Evolutionary conservation across 2,329 filamentous ascomycete genomes (phyloP), one percentile per base, ranked within the genome.

Genomic region (Alternaria dauci): DNA sequence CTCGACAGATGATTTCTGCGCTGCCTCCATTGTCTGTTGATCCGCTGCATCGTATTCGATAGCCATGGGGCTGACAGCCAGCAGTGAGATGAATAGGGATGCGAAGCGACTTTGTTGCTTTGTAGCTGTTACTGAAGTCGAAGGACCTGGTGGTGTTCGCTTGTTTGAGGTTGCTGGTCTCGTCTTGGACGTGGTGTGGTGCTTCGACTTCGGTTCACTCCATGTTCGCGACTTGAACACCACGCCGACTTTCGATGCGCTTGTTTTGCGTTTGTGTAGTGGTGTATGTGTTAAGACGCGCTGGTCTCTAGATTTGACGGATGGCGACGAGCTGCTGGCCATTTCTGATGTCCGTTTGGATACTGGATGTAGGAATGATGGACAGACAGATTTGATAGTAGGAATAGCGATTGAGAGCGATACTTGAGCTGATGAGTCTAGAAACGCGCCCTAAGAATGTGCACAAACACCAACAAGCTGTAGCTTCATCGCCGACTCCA

Each of bases 51-150:
- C 53, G 4, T 51, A 46, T 41, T 67, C 67, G 32, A 67, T 62
- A 20, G 64, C 66, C 28, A 66, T 55, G 1, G 64, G 58, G 26
- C 62, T 69, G 36, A 63, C 64, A 0, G 67, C 62, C 46, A 68
- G 55, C 18, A 68, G 47, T 2, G 66, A 66, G 16, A 70, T 63
- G n/a, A 68, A 61, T 5, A 70, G 59, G 1, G 65, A 68, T 8
- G 63, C 63, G 5, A 68, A 57, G 9, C 66, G 51, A 18, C 61
- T 63, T 26, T 68, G 63, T 16, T 60, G 61, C 23, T 65, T 65
- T 51, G 58, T 54, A 6, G 54, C 58, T 43, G 58, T 55, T 41
- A 44, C 58, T 39, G 34, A 43, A 46, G 26, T 59, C 28, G 52
- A 9, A 2, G 38, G 30, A 23, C 41, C 18, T 18, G 53, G 50